Evolutionary conservation across 75 land plant genomes (phyloP).

Genomic region (Chamaecyparis obtusa): DNA sequence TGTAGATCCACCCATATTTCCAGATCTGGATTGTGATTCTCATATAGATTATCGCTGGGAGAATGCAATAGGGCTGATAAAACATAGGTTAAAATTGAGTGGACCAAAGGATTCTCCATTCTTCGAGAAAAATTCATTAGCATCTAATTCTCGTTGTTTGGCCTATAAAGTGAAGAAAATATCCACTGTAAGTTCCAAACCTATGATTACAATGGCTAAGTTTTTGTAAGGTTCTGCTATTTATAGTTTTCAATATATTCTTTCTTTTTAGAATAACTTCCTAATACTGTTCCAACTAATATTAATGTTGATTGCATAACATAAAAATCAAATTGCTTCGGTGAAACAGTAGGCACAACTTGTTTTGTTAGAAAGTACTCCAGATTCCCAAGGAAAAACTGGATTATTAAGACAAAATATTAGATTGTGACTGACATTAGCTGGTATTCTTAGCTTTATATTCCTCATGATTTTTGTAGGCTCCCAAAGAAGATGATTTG

Average conservation of each 20-base stretch:
- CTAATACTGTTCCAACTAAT: neutral
- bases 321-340: neutral
- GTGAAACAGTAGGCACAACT: neutral
- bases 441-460: neutral
- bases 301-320: neutral
- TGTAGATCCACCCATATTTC: conserved; percentile 16
- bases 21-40: conserved; percentile 55
- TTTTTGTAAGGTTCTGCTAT: neutral
- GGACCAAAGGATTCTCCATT: conserved; percentile 25
- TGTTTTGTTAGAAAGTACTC: no score
- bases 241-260: conserved; percentile 5
- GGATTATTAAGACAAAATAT: neutral
- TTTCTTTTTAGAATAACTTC: neutral
- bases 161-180: conserved; percentile 41
- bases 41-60: conserved; percentile 68
- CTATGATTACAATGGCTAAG: neutral
- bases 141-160: conserved; percentile 38
- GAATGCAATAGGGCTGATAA: conserved; percentile 30
- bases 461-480: conserved; percentile 31
- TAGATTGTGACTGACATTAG: neutral
- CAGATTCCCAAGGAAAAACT: no score
- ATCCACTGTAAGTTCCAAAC: conserved; percentile 1
- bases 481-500: conserved; percentile 43
- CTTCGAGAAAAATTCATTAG: conserved; percentile 18
- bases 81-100: conserved; percentile 23